Base-by-base conservation (phyloP, 2,329 filamentous ascomycete genomes). In the Xylaria sp. region DNA sequence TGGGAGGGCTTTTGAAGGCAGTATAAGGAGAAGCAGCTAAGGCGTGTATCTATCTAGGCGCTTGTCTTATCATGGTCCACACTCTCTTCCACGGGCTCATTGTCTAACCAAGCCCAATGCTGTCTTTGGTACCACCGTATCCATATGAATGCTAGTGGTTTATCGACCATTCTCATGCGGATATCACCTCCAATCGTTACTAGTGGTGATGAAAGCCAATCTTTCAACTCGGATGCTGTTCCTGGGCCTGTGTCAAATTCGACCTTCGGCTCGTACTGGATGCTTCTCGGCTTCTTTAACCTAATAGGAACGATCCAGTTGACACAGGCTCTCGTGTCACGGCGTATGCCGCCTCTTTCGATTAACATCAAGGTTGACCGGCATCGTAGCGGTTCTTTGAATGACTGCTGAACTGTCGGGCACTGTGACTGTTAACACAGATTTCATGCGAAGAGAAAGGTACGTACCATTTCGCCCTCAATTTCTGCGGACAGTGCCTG, bases 291-390 rank as follows among this genome's bases (percentile, higher is more conserved):
- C 10, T 13, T 13, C 23, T 13, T 42, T 11, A 59, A n/a, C 28
- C 40, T 58, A 7, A 64, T 44, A 46, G 54, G 63, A 15, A 65
- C 15, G 26, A 59, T 59, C 36, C 36, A 53, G 26, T 59, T 65
- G 11, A 26, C 46, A 26, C 46, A 59, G 4, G 63, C 20, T 38
- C 23, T 44, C 2, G 36, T 28, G n/a, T 59, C 62, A 44, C 54
- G 17, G 3, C 7, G n/a, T 28, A 65, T 51, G 17, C 54, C 33
- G 15, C 62, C 62, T 11, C 15, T 53, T 11, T 59, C 46, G 5
- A 65, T 59, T 2, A 59, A 36, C 54, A 65, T 59, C n/a, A 59
- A n/a, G 17, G 7, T 59, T 33, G 62, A 17, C 15, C 10, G 36
- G 13, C 31, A 59, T 33, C 46, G 54, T n/a, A 65, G 23, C 11